Evolutionary conservation across 177 flowering plant genomes (phyloP).

Genomic region (Vitis hybrid): DNA sequence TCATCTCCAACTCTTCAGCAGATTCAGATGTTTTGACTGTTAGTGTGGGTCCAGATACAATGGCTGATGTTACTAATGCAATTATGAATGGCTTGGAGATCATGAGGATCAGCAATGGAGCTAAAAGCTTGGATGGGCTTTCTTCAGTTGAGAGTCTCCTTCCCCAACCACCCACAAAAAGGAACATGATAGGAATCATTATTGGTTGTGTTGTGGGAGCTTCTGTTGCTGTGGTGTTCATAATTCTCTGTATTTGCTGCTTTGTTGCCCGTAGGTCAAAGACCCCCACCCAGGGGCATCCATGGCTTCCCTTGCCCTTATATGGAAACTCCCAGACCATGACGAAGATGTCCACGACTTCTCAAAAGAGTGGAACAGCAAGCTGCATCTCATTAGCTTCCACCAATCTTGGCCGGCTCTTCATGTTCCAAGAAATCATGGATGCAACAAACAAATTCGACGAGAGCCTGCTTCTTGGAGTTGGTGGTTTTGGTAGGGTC

Average conservation of each 20-base stretch:
- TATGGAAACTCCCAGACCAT: constrained; percentile 81
- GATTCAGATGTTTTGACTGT: constrained; percentile 50
- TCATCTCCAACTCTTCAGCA: constrained; percentile 50
- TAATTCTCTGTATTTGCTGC: constrained; percentile 59
- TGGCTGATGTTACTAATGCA: constrained; percentile 50
- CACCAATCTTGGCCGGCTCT: constrained; percentile 67
- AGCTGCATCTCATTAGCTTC: constrained; percentile 85
- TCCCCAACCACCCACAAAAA: constrained; percentile 37
- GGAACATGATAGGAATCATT: constrained; percentile 36
- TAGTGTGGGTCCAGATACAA: constrained; percentile 76
- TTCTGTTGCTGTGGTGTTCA: constrained; percentile 31
- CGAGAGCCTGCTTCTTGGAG: constrained; percentile 80
- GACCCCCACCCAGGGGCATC: constrained; percentile 46
- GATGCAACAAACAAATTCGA: constrained; percentile 93
- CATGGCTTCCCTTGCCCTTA: constrained; percentile 81
- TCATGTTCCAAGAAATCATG: constrained; percentile 79
- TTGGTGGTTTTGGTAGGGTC: constrained; percentile 95
- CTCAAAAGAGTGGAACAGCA: constrained; percentile 87
- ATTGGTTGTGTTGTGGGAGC: constrained; percentile 52
- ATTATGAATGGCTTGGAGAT: constrained; percentile 86
- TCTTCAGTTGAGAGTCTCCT: constrained; percentile 50
- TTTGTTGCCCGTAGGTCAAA: constrained; percentile 42
- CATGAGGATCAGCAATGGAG: constrained; percentile 80
- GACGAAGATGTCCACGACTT: constrained; percentile 70
- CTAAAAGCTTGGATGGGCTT: constrained; percentile 64